These are phyloP conservation scores for Leccinum disarticulatum DNA, from an alignment of 768 basidiomycete species.

Conservation along the genomic window DNA sequence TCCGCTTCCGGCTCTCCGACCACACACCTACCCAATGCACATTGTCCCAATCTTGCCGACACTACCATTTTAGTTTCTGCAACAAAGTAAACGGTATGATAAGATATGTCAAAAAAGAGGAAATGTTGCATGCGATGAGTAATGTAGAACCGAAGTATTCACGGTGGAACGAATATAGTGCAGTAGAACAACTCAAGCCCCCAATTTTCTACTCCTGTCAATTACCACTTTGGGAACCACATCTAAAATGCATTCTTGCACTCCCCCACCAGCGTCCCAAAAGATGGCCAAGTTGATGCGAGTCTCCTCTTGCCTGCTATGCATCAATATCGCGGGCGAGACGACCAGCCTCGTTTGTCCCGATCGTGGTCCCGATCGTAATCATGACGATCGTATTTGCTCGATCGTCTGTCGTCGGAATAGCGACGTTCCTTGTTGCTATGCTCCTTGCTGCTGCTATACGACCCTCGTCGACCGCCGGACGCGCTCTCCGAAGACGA, in stretches of 20 bases:
- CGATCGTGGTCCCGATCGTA: slow-evolving; percentile 3
- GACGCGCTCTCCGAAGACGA: slow-evolving; percentile 18
- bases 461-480: slow-evolving; percentile 18
- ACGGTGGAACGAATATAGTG: background rate
- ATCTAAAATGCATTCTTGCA: background rate
- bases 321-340: slow-evolving; percentile 4
- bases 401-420: slow-evolving; percentile 21
- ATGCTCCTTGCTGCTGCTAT: slow-evolving; percentile 1
- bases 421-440: slow-evolving; percentile 11
- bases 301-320: background rate
- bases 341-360: slow-evolving; percentile 12
- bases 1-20: background rate
- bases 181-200: background rate
- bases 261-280: background rate
- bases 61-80: background rate
- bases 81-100: background rate
- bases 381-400: slow-evolving; percentile 11
- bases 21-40: background rate
- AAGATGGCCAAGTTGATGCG: background rate
- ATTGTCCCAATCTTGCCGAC: background rate
- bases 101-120: background rate
- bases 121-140: background rate
- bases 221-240: background rate
- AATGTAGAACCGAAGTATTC: background rate
- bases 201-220: background rate